Evolutionary conservation across 1,139 yeast genomes (phyloP).

Genomic region (Debaryomycetaceae sp.): DNA sequence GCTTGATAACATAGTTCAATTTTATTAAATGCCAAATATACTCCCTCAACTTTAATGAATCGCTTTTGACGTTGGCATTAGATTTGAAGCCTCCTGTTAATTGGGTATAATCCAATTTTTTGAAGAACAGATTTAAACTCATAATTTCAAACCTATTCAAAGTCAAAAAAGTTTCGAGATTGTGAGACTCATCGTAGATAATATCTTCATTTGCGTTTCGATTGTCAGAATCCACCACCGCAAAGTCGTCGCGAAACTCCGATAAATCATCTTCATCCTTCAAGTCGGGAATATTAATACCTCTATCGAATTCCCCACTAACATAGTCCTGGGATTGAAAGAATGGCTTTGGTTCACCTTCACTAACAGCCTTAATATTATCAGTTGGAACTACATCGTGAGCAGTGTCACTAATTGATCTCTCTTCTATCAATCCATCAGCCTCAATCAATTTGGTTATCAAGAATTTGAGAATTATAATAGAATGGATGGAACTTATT

Average conservation of each 20-base stretch:
- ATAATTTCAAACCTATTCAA: constrained; percentile 25
- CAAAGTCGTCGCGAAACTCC: not conserved
- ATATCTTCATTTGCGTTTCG: constrained; percentile 7
- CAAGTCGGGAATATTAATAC: not conserved
- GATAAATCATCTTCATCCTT: not conserved
- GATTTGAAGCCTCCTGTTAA: constrained; percentile 6
- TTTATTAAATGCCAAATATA: constrained; percentile 31
- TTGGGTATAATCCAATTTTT: constrained; percentile 22
- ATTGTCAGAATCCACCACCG: not conserved
- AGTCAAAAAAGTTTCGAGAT: constrained; percentile 3
- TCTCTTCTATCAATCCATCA: not conserved
- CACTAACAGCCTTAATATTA: not conserved
- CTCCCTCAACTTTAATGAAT: constrained; percentile 28
- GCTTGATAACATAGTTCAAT: constrained; percentile 17
- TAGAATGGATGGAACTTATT: constrained; percentile 27
- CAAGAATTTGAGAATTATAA: constrained; percentile 29
- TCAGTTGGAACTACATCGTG: not conserved
- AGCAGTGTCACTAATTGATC: not conserved
- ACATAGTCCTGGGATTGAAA: not conserved
- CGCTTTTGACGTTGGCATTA: constrained; percentile 13
- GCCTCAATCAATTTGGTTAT: constrained; percentile 15
- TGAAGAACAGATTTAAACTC: constrained; percentile 22
- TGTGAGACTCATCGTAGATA: constrained; percentile 1
- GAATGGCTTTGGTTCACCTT: not conserved
- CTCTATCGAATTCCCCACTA: not conserved